A percentile compares a stretch with the other conserved stretches of the same genome.
phyloP scores from a whole-genome alignment of 192 early-diverging fungal genomes.

The Haplosporangium gracile region DNA sequence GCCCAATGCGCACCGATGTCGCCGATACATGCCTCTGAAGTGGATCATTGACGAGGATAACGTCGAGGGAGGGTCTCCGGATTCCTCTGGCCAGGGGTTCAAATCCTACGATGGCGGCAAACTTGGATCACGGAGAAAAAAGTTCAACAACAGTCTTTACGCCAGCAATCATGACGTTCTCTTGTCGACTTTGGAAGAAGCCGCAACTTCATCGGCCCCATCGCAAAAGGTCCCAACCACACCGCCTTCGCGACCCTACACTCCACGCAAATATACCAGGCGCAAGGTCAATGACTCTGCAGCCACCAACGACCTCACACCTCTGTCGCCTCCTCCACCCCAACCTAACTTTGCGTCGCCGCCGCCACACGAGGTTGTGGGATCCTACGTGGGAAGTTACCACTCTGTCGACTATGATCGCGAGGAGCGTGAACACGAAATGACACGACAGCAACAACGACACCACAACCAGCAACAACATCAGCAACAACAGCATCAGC shows the following conservation, averaged over 20 bases:
- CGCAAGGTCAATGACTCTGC: slow-evolving; percentile 15
- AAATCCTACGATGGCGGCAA: slow-evolving; percentile 34
- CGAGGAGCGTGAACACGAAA: neutral
- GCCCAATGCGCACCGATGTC: slow-evolving; percentile 52
- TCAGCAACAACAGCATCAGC: neutral
- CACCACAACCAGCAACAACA: neutral
- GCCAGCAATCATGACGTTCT: slow-evolving; percentile 52
- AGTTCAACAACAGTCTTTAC: slow-evolving; percentile 53
- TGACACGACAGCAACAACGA: neutral
- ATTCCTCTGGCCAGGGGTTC: slow-evolving; percentile 10
- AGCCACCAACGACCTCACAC: neutral
- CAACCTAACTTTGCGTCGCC: neutral
- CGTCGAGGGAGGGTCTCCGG: slow-evolving; percentile 6
- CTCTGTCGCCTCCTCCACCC: neutral
- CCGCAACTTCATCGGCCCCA: neutral
- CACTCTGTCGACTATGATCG: neutral
- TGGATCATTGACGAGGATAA: slow-evolving; percentile 52
- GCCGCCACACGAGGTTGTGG: neutral
- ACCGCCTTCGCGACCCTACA: slow-evolving; percentile 12
- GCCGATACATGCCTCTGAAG: slow-evolving; percentile 53
- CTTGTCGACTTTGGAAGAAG: slow-evolving; percentile 19
- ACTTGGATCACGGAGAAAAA: slow-evolving; percentile 28
- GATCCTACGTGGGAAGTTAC: neutral
- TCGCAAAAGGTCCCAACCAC: neutral
- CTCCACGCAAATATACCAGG: slow-evolving; percentile 43